Percentiles rank a stretch among this genome's conserved stretches.
Evolutionary conservation across 768 basidiomycete species (phyloP).

Genomic region (Cystobasidiopsis lactophilus): DNA sequence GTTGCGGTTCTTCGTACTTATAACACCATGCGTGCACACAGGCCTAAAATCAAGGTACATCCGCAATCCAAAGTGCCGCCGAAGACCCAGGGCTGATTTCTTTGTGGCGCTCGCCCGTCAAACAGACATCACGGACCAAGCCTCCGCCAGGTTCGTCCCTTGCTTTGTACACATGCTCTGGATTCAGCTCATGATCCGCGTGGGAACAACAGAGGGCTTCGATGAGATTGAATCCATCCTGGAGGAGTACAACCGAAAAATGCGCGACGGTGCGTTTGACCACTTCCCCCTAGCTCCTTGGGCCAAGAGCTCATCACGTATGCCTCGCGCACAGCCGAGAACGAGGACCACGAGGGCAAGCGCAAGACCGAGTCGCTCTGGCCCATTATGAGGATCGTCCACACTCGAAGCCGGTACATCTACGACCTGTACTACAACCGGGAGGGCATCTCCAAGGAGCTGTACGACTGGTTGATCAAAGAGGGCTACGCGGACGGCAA

Average conservation of each 20-base stretch:
- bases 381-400: conserved; percentile 97
- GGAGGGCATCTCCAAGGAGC: conserved; percentile 67
- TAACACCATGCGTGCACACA: no score
- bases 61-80: no score
- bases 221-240: conserved; percentile 10
- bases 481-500: conserved; percentile 92
- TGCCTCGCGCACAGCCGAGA: conserved; percentile 34
- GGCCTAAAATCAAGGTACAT: no score
- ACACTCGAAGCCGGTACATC: conserved; percentile 68
- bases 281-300: neutral
- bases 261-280: conserved; percentile 50
- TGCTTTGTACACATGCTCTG: no score
- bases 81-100: no score
- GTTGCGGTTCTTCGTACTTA: no score
- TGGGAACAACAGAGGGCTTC: conserved; percentile 7
- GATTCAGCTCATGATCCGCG: no score
- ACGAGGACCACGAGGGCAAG: conserved; percentile 95
- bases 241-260: conserved; percentile 96
- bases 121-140: conserved; percentile 11
- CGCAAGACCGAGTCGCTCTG: conserved; percentile 77
- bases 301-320: conserved; percentile 18
- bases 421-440: conserved; percentile 98
- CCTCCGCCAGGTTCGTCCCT: conserved; percentile 1
- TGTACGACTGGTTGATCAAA: conserved; percentile 96
- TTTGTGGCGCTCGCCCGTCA: no score